A percentile compares a stretch with the other conserved stretches of the same genome.
Conservation (phyloP, 371 early-diverging fungal species). For the Mortierella sp. region DNA sequence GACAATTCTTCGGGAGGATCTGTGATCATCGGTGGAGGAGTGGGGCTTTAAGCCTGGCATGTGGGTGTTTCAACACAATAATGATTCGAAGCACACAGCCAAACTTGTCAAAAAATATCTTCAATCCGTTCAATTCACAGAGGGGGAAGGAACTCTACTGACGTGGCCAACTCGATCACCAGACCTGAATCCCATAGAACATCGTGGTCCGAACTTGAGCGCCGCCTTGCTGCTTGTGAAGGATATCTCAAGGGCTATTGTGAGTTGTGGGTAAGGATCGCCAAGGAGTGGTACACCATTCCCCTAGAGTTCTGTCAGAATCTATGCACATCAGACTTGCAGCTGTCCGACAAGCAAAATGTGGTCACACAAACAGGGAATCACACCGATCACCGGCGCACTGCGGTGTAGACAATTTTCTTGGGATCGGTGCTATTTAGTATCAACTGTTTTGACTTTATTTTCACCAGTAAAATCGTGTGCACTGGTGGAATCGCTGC, state of each 20-base stretch:
- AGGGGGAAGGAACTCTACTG: not conserved
- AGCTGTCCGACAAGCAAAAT: not conserved
- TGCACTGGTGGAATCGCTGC: too few relatives aligned
- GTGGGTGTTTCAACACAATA: slow-evolving; percentile 52
- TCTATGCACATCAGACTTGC: not conserved
- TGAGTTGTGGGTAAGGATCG: not conserved
- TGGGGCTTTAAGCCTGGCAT: slow-evolving; percentile 10
- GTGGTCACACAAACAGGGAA: not conserved
- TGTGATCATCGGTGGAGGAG: slow-evolving; percentile 6
- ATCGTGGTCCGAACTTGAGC: not conserved
- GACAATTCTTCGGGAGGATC: slow-evolving; percentile 30
- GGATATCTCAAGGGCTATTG: not conserved
- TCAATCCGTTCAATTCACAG: not conserved
- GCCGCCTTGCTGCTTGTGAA: not conserved
- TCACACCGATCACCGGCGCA: too few relatives aligned
- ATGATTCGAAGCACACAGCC: slow-evolving; percentile 53
- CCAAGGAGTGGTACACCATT: not conserved
- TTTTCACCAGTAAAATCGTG: too few relatives aligned
- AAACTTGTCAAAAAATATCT: slow-evolving; percentile 6
- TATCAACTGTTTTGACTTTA: too few relatives aligned
- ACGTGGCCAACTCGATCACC: not conserved
- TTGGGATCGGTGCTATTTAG: too few relatives aligned
- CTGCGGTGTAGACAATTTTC: too few relatives aligned
- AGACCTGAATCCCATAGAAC: not conserved
- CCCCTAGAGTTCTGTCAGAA: slow-evolving; percentile 2